These are phyloP conservation scores for Ophiostoma sp. DNA, from an alignment of 2,329 filamentous ascomycete species.

Conservation along the genomic window DNA sequence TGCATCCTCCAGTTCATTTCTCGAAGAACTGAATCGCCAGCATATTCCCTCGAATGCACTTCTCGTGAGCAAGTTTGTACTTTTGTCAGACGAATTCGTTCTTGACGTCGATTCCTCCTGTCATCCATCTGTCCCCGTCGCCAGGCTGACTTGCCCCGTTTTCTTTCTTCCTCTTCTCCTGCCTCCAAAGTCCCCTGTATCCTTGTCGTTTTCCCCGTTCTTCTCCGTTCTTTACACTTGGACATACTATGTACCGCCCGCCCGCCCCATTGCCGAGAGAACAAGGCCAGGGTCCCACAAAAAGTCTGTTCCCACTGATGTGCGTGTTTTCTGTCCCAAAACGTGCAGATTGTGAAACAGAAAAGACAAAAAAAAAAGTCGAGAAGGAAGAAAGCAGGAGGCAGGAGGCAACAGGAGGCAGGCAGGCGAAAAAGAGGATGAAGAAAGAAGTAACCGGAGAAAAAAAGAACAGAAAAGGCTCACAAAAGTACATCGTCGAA, in stretches of 20 bases:
- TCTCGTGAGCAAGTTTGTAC: not conserved
- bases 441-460: not conserved
- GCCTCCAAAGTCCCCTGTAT: not conserved
- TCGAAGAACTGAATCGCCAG: not conserved
- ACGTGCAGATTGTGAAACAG: conserved; percentile 14
- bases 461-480: not conserved
- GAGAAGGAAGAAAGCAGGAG: not conserved
- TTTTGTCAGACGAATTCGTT: not conserved
- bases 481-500: not conserved
- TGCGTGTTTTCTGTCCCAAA: conserved; percentile 2
- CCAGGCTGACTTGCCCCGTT: not conserved
- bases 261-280: conserved; percentile 3
- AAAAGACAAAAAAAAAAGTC: not conserved
- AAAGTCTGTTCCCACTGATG: conserved; percentile 17
- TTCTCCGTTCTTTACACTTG: not conserved
- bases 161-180: not conserved
- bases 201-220: conserved; percentile 11
- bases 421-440: not conserved
- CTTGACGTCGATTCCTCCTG: not conserved
- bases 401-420: not conserved
- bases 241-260: not conserved
- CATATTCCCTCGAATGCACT: not conserved
- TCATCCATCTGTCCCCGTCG: not conserved
- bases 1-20: not conserved
- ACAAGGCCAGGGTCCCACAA: not conserved